These are phyloP conservation scores for Waltiozyma sp. DNA, from an alignment of 1,139 yeast species.

Conservation along the genomic window DNA sequence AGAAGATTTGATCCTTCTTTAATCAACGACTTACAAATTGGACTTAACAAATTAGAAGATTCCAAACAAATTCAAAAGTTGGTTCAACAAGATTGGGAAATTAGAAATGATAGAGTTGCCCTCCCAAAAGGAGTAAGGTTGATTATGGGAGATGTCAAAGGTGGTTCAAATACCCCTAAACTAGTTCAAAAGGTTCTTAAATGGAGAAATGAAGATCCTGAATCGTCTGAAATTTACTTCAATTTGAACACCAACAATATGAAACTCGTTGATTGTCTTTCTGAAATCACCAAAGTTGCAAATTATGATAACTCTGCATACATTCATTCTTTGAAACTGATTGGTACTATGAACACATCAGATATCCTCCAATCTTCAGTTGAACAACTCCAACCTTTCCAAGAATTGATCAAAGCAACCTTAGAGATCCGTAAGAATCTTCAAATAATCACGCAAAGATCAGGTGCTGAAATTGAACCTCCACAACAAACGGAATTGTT, in stretches of 20 bases:
- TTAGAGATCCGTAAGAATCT: slow-evolving; percentile 41
- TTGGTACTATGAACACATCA: slow-evolving; percentile 11
- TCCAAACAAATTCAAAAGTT: slow-evolving; percentile 24
- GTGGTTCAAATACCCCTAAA: slow-evolving; percentile 91
- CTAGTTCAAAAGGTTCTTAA: slow-evolving; percentile 63
- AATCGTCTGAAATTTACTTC: slow-evolving; percentile 41
- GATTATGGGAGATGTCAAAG: slow-evolving; percentile 86
- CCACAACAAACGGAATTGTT: slow-evolving; percentile 57
- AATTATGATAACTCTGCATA: slow-evolving; percentile 20
- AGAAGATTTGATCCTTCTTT: slow-evolving; percentile 54
- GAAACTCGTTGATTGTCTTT: slow-evolving; percentile 39
- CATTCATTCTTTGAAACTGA: slow-evolving; percentile 16
- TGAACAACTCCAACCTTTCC: slow-evolving; percentile 11
- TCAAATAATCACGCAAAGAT: slow-evolving; percentile 44
- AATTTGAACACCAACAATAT: slow-evolving; percentile 49
- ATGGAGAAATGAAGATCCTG: slow-evolving; percentile 51
- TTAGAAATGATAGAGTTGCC: slow-evolving; percentile 38
- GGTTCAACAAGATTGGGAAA: slow-evolving; percentile 50
- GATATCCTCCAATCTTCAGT: slow-evolving; percentile 11
- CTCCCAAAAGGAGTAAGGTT: slow-evolving; percentile 61
- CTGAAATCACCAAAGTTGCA: slow-evolving; percentile 27
- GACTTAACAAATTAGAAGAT: slow-evolving; percentile 13
- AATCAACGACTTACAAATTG: slow-evolving; percentile 30
- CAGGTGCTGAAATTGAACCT: slow-evolving; percentile 90
- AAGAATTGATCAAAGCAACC: slow-evolving; percentile 29